Evolutionary conservation across 371 early-diverging fungal genomes (phyloP).

Genomic region (Rhizomucor miehei): DNA sequence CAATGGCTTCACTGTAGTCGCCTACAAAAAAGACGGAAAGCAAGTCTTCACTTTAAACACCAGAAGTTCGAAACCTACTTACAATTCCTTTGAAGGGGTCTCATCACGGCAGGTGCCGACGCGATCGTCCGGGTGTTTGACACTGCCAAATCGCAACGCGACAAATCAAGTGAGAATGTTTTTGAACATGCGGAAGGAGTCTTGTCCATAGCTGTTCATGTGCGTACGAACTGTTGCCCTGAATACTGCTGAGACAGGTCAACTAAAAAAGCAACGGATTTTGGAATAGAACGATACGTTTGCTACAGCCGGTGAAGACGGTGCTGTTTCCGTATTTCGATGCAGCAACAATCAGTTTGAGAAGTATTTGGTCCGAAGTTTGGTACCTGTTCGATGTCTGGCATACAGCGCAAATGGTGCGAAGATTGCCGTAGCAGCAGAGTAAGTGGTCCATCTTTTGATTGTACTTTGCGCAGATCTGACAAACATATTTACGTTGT

Average conservation of each 20-base stretch:
- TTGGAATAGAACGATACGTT: constrained; percentile 19
- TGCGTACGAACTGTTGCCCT: background rate
- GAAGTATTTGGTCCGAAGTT: constrained; percentile 33
- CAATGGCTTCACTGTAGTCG: constrained; percentile 8
- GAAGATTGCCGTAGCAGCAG: constrained; percentile 40
- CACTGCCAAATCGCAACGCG: constrained; percentile 1
- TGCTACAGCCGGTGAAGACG: constrained; percentile 36
- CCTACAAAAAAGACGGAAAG: constrained; percentile 6
- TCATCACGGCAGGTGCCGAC: constrained; percentile 15
- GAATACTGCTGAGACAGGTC: background rate
- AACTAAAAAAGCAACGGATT: background rate
- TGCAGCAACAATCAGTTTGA: constrained; percentile 21
- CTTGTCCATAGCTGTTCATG: constrained; percentile 8
- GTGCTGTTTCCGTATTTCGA: constrained; percentile 25
- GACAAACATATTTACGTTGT: background rate
- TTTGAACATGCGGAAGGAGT: constrained; percentile 11
- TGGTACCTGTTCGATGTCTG: constrained; percentile 31
- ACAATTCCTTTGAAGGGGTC: constrained; percentile 5
- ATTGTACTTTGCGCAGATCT: too few species aligned
- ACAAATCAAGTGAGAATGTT: background rate
- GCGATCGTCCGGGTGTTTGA: constrained; percentile 9
- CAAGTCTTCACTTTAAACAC: too few species aligned
- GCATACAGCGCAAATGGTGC: constrained; percentile 26
- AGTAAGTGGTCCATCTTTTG: constrained; percentile 33
- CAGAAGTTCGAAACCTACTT: too few species aligned